Evolutionary conservation across 1,284 basidiomycete genomes (phyloP), one percentile per base, ranked within the genome.

Genomic region (Polyporus tsugae): DNA sequence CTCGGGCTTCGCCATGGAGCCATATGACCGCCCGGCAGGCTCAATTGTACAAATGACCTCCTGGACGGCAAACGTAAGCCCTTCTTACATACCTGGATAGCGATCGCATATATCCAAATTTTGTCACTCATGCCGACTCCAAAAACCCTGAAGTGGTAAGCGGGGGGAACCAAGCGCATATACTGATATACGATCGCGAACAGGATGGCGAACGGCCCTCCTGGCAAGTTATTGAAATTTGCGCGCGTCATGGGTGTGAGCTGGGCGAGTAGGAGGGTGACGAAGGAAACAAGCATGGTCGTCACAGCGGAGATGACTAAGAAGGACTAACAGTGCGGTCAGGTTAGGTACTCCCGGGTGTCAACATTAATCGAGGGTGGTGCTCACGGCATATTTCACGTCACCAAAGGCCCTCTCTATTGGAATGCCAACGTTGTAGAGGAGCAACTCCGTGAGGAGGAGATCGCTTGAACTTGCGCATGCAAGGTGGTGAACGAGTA

Each of bases 361-460:
- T 38, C 13, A 63, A 46, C 60, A n/a, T 38, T 9, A 63, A 46
- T 61, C 36, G 44, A 49, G 29, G 57, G 58, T 44, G 15, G 2
- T 19, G 82, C 93, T 80, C 74, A 95, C 95, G n/a, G 94, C 93
- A 80, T 89, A 98, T 79, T 98, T 98, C 67, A 91, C 80, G 63
- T 90, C 91, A 2, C 96, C 96, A 76, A 96, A 97, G 49, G 90
- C 88, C 65, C 96, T 86, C 77, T 98, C 96, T 55, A 97, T 86
- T 33, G 87, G 87, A 2, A 95, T 80, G 1, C 89, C 89, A 29
- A 90, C 84, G 76, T 90, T 89, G 80, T 92, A 97, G 2, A 98
- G 80, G 17, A 96, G 73, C 33, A 97, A 76, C 72, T 93, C 89
- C 1, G 88, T 89, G 59, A 97, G 78, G 62, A 98, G 87, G 39